Conservation (phyloP, 2,329 filamentous ascomycete genomes). For the Cyanodermella asteris region DNA sequence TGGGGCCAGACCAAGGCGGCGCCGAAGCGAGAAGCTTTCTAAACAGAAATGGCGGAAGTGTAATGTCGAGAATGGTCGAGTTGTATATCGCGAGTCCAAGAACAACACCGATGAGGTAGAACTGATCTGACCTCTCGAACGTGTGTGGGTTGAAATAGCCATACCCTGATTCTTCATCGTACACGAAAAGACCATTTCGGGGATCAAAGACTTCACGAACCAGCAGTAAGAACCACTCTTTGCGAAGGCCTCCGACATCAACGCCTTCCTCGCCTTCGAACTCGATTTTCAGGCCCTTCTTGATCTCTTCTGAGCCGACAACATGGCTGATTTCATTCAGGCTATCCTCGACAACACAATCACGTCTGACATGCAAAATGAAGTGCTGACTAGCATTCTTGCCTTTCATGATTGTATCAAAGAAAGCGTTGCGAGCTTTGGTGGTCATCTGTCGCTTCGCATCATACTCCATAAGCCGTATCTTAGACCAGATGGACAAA, state of each 20-base stretch:
- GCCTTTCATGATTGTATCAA: conserved; percentile 63
- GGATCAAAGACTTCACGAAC: conserved; percentile 81
- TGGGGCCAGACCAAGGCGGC: conserved; percentile 35
- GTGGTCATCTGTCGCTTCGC: conserved; percentile 73
- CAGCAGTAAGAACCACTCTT: conserved; percentile 85
- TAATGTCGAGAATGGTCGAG: conserved; percentile 75
- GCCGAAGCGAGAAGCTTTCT: conserved; percentile 64
- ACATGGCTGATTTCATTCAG: conserved; percentile 67
- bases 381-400: conserved; percentile 58
- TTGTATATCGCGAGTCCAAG: conserved; percentile 86
- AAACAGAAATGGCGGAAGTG: conserved; percentile 73
- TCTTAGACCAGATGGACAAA: conserved; percentile 80
- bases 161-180: conserved; percentile 73
- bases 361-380: conserved; percentile 52
- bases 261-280: conserved; percentile 80
- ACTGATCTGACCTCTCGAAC: conserved; percentile 80
- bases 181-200: conserved; percentile 75
- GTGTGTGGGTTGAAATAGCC: conserved; percentile 88
- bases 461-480: conserved; percentile 73
- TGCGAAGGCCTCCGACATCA: conserved; percentile 70
- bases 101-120: conserved; percentile 71
- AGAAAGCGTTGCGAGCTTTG: conserved; percentile 74
- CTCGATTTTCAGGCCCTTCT: conserved; percentile 68
- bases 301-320: conserved; percentile 68
- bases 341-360: conserved; percentile 77